Evolutionary conservation across 2,329 filamentous ascomycete species (phyloP).

Genomic region (Escovopsis sp.): DNA sequence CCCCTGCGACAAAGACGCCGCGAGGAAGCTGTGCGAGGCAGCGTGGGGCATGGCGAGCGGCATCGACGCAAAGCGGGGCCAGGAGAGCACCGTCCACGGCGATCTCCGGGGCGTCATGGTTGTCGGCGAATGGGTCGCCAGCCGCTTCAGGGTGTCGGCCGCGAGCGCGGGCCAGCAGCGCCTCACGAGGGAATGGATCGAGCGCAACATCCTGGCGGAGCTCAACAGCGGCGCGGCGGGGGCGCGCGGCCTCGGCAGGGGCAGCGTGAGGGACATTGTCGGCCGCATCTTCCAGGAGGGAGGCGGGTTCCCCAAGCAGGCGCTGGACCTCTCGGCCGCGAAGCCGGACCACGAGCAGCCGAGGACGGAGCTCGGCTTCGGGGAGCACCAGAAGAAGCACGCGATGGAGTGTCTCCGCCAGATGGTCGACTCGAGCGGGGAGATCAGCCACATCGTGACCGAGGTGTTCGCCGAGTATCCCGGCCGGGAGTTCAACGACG

Average conservation of each 20-base stretch:
- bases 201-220: slow-evolving; percentile 53
- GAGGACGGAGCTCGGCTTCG: slow-evolving; percentile 49
- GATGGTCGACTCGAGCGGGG: slow-evolving; percentile 67
- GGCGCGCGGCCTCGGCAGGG: slow-evolving; percentile 55
- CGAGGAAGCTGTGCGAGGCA: slow-evolving; percentile 68
- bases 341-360: slow-evolving; percentile 39
- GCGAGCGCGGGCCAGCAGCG: slow-evolving; percentile 24
- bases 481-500: slow-evolving; percentile 80
- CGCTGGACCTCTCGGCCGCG: slow-evolving; percentile 23
- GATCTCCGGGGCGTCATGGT: slow-evolving; percentile 77
- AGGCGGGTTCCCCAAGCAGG: slow-evolving; percentile 56
- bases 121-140: slow-evolving; percentile 73
- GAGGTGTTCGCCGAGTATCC: slow-evolving; percentile 83
- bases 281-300: slow-evolving; percentile 66
- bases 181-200: slow-evolving; percentile 64
- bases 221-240: slow-evolving; percentile 57
- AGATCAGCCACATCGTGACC: slow-evolving; percentile 62
- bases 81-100: slow-evolving; percentile 52
- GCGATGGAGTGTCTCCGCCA: slow-evolving; percentile 58
- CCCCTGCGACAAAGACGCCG: slow-evolving; percentile 74
- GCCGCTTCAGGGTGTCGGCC: slow-evolving; percentile 43
- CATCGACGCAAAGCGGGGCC: slow-evolving; percentile 53
- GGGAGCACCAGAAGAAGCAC: slow-evolving; percentile 56
- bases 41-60: slow-evolving; percentile 66
- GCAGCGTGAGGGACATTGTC: slow-evolving; percentile 60